Percentiles rank a stretch among this genome's conserved stretches.
phyloP scores from a whole-genome alignment of 2,329 filamentous ascomycete genomes.

The Aureobasidium subglaciale region DNA sequence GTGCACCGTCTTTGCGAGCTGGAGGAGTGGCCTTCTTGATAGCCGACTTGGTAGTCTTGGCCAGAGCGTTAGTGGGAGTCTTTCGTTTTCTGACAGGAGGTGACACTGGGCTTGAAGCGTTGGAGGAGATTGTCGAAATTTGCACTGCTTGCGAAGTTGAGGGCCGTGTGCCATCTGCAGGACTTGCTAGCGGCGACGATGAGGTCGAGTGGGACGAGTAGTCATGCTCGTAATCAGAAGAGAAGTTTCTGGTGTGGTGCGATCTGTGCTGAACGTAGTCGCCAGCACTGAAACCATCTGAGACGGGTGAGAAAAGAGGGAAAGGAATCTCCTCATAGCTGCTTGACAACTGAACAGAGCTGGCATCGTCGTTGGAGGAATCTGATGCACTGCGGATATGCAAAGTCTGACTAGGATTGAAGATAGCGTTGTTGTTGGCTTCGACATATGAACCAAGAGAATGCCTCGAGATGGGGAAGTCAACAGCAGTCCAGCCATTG shows the following conservation, averaged over 20 bases:
- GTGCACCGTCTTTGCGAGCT: conserved; percentile 67
- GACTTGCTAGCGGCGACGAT: conserved; percentile 16
- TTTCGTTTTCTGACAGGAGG: conserved; percentile 61
- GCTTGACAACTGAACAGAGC: conserved; percentile 56
- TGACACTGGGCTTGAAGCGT: conserved; percentile 45
- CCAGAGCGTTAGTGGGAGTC: conserved; percentile 37
- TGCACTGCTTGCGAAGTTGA: conserved; percentile 34
- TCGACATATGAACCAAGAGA: conserved; percentile 62
- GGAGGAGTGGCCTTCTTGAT: conserved; percentile 63
- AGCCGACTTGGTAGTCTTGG: conserved; percentile 74
- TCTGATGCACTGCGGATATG: conserved; percentile 83
- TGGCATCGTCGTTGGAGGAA: conserved; percentile 58
- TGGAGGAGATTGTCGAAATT: conserved; percentile 52
- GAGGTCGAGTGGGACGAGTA: conserved; percentile 22
- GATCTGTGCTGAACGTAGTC: conserved; percentile 41
- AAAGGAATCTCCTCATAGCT: conserved; percentile 78
- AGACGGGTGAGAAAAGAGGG: conserved; percentile 74
- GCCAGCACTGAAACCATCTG: conserved; percentile 59
- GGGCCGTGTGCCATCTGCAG: conserved; percentile 27
- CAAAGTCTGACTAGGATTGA: conserved; percentile 85
- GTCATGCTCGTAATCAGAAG: conserved; percentile 28
- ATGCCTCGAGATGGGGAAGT: conserved; percentile 51
- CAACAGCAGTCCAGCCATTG: conserved; percentile 79
- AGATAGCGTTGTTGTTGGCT: conserved; percentile 56
- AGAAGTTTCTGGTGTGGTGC: conserved; percentile 18